These are phyloP conservation scores for Chloris gayana DNA, from an alignment of 176 grass and related monocot species.

Conservation along the genomic window DNA sequence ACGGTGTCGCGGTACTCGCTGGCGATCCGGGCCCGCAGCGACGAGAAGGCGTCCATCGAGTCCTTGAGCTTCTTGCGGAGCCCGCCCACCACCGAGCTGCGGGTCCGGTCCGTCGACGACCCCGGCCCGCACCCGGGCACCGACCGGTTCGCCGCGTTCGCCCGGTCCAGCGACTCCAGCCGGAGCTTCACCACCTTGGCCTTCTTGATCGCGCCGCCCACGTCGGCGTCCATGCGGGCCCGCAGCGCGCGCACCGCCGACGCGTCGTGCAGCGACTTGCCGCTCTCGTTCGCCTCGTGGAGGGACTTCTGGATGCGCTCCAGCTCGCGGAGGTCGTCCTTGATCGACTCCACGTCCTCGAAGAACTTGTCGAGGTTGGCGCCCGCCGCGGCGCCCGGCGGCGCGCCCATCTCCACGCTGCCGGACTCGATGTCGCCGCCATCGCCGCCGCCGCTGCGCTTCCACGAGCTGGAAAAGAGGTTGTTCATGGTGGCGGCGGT, in stretches of 20 bases:
- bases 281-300: constrained; percentile 73
- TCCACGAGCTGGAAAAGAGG: constrained; percentile 82
- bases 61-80: constrained; percentile 89
- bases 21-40: constrained; percentile 55
- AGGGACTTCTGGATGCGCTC: constrained; percentile 72
- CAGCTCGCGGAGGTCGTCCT: constrained; percentile 88
- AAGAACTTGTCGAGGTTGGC: constrained; percentile 87
- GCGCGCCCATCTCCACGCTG: constrained; percentile 56
- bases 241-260: constrained; percentile 70
- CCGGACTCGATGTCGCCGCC: constrained; percentile 53
- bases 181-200: constrained; percentile 89
- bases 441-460: not conserved
- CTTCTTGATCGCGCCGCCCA: constrained; percentile 78
- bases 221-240: constrained; percentile 77
- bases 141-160: constrained; percentile 89
- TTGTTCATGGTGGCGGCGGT: constrained; percentile 59
- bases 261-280: constrained; percentile 87
- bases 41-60: constrained; percentile 78
- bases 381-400: constrained; percentile 39
- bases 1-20: constrained; percentile 80
- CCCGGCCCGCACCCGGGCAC: constrained; percentile 63
- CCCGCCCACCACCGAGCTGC: constrained; percentile 73
- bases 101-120: constrained; percentile 68
- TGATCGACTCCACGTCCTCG: constrained; percentile 89
- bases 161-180: constrained; percentile 88